Conservation (phyloP, 495 filamentous ascomycete genomes). For the Penicillium diatomitis region DNA sequence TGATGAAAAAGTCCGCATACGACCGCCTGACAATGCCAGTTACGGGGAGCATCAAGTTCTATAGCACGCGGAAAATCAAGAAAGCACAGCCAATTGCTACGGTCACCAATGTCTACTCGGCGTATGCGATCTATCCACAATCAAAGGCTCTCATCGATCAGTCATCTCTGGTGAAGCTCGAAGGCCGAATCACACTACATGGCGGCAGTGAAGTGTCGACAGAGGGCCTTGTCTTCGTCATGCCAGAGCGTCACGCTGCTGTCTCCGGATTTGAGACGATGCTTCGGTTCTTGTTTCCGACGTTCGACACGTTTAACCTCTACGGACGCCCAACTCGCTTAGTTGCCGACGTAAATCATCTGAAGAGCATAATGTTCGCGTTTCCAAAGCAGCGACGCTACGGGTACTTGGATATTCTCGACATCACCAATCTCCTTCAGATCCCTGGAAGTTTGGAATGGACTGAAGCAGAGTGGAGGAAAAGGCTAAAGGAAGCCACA, state of each 20-base stretch:
- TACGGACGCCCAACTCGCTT: slow-evolving; percentile 87
- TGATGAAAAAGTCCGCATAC: slow-evolving; percentile 80
- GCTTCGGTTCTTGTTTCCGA: slow-evolving; percentile 88
- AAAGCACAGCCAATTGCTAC: slow-evolving; percentile 84
- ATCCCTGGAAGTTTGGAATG: slow-evolving; percentile 69
- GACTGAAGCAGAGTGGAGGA: slow-evolving; percentile 85
- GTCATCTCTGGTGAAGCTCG: slow-evolving; percentile 89
- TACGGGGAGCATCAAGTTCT: slow-evolving; percentile 89
- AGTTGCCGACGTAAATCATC: slow-evolving; percentile 76
- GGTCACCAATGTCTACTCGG: slow-evolving; percentile 81
- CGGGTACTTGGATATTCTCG: slow-evolving; percentile 81
- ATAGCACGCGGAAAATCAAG: slow-evolving; percentile 89
- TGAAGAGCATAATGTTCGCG: slow-evolving; percentile 92
- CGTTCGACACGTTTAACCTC: slow-evolving; percentile 84
- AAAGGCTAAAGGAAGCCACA: slow-evolving; percentile 81
- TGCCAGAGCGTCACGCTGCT: slow-evolving; percentile 88
- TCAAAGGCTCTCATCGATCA: slow-evolving; percentile 87
- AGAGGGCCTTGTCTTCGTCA: slow-evolving; percentile 94
- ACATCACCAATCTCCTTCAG: slow-evolving; percentile 71
- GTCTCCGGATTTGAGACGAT: slow-evolving; percentile 95
- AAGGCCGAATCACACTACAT: slow-evolving; percentile 83
- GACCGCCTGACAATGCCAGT: slow-evolving; percentile 57
- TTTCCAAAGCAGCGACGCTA: slow-evolving; percentile 85
- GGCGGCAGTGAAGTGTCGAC: slow-evolving; percentile 58
- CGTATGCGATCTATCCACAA: slow-evolving; percentile 93